Conservation (phyloP, 805 yeast species). For the Metschnikowia orientalis region DNA sequence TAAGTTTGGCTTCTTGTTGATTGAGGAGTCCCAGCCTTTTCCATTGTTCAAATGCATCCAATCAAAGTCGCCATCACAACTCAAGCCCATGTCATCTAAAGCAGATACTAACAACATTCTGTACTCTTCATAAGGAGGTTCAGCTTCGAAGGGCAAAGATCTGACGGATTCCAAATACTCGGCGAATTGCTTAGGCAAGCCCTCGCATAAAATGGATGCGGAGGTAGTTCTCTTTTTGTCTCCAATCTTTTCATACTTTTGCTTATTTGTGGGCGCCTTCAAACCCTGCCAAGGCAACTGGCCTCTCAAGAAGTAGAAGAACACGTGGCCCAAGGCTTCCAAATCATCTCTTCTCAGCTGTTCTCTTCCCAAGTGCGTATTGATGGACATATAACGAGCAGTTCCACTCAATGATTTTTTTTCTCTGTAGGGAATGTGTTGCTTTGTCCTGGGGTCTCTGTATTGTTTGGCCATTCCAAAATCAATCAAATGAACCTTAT, state of each 20-base stretch:
- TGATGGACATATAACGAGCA: conserved; percentile 92
- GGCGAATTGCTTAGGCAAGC: conserved; percentile 69
- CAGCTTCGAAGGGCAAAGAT: conserved; percentile 68
- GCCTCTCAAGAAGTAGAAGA: conserved; percentile 92
- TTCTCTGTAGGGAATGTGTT: conserved; percentile 87
- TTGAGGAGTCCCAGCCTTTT: conserved; percentile 73
- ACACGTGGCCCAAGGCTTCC: conserved; percentile 90
- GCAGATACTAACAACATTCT: conserved; percentile 57
- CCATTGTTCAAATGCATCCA: conserved; percentile 81
- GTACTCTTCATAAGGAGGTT: conserved; percentile 71
- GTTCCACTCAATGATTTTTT: conserved; percentile 96
- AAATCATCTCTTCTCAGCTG: conserved; percentile 95
- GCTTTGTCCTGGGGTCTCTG: conserved; percentile 74
- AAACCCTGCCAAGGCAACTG: conserved; percentile 98
- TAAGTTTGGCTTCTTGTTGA: conserved; percentile 72
- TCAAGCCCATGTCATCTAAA: conserved; percentile 52
- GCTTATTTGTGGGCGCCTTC: conserved; percentile 94
- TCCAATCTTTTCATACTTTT: conserved; percentile 93
- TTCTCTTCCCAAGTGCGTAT: conserved; percentile 95
- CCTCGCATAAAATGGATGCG: conserved; percentile 75
- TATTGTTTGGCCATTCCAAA: conserved; percentile 87
- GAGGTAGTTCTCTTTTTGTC: conserved; percentile 92
- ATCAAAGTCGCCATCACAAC: conserved; percentile 67
- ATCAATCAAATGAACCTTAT: conserved; percentile 69
- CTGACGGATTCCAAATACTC: conserved; percentile 69